phyloP scores from a whole-genome alignment of 2,329 filamentous ascomycete genomes.

The Talaromyces albobiverticillius region DNA sequence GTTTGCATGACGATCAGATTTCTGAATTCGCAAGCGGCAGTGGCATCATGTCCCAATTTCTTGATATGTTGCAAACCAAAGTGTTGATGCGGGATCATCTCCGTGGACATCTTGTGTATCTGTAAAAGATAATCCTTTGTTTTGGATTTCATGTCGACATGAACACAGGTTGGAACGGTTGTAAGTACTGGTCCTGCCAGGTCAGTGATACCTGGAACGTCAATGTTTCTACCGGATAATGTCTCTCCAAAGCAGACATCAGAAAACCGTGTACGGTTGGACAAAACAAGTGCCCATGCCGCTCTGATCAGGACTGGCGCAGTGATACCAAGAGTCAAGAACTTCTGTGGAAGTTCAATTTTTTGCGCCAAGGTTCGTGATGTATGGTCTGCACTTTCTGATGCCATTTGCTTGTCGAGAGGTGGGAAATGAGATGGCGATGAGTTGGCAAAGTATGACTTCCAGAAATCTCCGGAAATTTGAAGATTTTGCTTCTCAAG shows the following conservation, averaged over 20 bases:
- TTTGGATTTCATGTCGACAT: conserved; percentile 34
- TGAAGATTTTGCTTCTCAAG: conserved; percentile 25
- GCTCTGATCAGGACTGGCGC: conserved; percentile 51
- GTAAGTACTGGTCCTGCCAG: conserved; percentile 31
- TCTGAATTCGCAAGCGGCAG: conserved; percentile 46
- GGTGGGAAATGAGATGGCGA: conserved; percentile 28
- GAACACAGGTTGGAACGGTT: conserved; percentile 32
- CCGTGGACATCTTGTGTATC: conserved; percentile 56
- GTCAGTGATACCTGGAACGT: conserved; percentile 45
- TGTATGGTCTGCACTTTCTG: conserved; percentile 25
- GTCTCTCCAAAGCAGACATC: conserved; percentile 56
- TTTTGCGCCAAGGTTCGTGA: conserved; percentile 18
- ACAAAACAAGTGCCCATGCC: conserved; percentile 23
- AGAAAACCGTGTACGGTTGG: conserved; percentile 14
- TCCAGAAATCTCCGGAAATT: conserved; percentile 30
- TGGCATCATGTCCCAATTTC: conserved; percentile 49
- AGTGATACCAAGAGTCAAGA: conserved; percentile 33
- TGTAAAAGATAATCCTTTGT: conserved; percentile 52
- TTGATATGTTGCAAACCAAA: conserved; percentile 55
- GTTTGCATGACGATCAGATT: conserved; percentile 46
- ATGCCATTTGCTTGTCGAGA: conserved; percentile 19
- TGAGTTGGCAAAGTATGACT: conserved; percentile 25
- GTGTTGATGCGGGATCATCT: conserved; percentile 64
- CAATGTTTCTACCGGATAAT: conserved; percentile 52
- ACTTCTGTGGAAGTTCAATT: conserved; percentile 21